Base-by-base conservation (phyloP, 164 flowering plant species). In the Liquidambar formosana region DNA sequence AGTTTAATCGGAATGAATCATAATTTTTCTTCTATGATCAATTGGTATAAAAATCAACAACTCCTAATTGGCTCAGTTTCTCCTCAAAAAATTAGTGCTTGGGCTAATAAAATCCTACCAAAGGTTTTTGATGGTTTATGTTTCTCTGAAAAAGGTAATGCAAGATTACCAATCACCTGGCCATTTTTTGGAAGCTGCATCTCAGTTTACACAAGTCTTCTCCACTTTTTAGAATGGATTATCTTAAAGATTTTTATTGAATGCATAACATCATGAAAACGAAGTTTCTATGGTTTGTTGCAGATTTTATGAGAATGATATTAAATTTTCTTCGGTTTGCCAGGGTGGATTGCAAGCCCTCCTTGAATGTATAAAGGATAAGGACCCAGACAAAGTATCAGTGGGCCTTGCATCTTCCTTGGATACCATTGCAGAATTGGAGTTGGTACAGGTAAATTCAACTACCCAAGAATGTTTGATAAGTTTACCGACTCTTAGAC, bases 331-430 rank as follows among this genome's bases (percentile, higher is more conserved):
- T 71, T 65, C 65, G 41, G 45, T 76, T 68, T 69, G 25, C 59
- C 76, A 94, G 99, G 91, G 90, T 71, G 97, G 96, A 74, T 74
- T 92, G 82, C 86, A 86, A 71, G 73, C 61, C 49, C 97, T 92
- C 26, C 85, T 92, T 26, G 71, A 74, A 47, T 79, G 71, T 46
- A 85, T 94, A 57, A 92, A 92, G 75, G 97, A 89, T 68, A 80
- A 92, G 66, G 97, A 94, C 66, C 86, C 97, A 10, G 97, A 94
- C 77, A 89, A 76, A 80, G 91, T 94, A 68, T 94, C 97, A 21
- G 79, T 86, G 38, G 81, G 81, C 70, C 97, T 94, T 61, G 88
- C 97, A 63, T 87, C 95, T 71, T 71, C 99, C 62, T 75, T 94
- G 60, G 95, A 92, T 75, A 84, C 83, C 49, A 78, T 94, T 73